Evolutionary conservation across 495 filamentous ascomycete genomes (phyloP).

Genomic region (Ascodesmis nigricans): DNA sequence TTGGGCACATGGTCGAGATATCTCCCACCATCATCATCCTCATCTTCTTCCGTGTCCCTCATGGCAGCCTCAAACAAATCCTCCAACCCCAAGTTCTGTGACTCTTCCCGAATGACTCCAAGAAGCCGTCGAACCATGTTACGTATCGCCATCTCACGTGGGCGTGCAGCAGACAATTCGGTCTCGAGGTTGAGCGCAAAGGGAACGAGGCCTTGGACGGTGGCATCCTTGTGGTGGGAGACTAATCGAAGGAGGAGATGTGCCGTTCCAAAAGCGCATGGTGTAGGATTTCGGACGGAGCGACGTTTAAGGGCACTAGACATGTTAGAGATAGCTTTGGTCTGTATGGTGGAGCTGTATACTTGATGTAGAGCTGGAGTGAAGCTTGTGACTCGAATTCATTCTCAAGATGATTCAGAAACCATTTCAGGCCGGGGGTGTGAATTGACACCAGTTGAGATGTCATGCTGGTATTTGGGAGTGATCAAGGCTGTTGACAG

Average conservation of each 20-base stretch:
- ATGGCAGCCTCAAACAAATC: constrained; percentile 34
- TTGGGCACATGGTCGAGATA: too few relatives aligned
- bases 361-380: constrained; percentile 18
- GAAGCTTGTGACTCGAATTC: constrained; percentile 13
- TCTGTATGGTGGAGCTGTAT: not conserved
- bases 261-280: constrained; percentile 76
- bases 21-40: too few relatives aligned
- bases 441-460: constrained; percentile 16
- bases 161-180: constrained; percentile 55
- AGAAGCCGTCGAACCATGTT: constrained; percentile 82
- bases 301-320: constrained; percentile 44
- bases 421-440: constrained; percentile 19
- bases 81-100: constrained; percentile 53
- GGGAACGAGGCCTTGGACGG: constrained; percentile 54
- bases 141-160: constrained; percentile 71
- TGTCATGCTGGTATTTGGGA: too few relatives aligned
- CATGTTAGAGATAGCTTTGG: not conserved
- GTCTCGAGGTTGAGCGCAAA: constrained; percentile 54
- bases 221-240: constrained; percentile 43
- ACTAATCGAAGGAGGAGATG: constrained; percentile 70
- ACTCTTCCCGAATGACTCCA: constrained; percentile 76
- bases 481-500: too few relatives aligned
- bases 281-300: constrained; percentile 66
- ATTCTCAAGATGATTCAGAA: constrained; percentile 20
- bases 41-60: constrained; percentile 10